A percentile compares a stretch with the other conserved stretches of the same genome.
Conservation (phyloP, 2,329 filamentous ascomycete genomes). For the Neofusicoccum parvum region DNA sequence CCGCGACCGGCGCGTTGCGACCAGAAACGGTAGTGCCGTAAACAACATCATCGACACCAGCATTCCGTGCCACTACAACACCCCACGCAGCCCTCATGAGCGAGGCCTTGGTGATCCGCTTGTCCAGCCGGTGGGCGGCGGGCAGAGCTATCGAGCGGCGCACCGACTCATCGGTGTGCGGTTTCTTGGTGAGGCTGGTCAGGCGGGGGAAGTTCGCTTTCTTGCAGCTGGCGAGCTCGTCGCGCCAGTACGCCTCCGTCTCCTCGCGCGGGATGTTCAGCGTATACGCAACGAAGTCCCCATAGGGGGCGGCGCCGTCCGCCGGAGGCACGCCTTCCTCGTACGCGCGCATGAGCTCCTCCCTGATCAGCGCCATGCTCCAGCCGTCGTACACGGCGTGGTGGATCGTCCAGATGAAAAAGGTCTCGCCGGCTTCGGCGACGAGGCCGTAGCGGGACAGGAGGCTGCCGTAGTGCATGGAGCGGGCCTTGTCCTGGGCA, state of each 20-base stretch:
- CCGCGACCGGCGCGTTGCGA: constrained; percentile 39
- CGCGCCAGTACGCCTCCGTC: constrained; percentile 34
- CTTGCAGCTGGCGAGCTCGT: constrained; percentile 31
- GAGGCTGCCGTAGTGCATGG: not conserved
- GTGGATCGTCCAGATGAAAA: constrained; percentile 39
- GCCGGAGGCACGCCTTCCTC: not conserved
- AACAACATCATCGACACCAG: constrained; percentile 42
- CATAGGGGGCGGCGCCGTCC: constrained; percentile 26
- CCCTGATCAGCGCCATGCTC: not conserved
- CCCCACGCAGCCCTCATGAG: constrained; percentile 45
- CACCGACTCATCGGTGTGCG: not conserved
- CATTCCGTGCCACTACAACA: constrained; percentile 35
- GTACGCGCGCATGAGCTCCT: not conserved
- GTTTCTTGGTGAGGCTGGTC: constrained; percentile 29
- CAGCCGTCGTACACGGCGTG: constrained; percentile 42
- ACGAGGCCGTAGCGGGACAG: constrained; percentile 35
- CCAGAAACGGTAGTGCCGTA: constrained; percentile 47
- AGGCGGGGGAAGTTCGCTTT: constrained; percentile 36
- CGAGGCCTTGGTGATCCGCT: constrained; percentile 25
- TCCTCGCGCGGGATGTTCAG: constrained; percentile 30
- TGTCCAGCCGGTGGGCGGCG: too few relatives aligned
- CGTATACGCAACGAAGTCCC: constrained; percentile 37
- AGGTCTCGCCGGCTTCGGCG: constrained; percentile 20
- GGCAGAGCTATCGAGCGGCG: not conserved
- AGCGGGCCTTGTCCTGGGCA: not conserved